Evolutionary conservation across 2,329 filamentous ascomycete species (phyloP), one percentile per base, ranked within the genome.

Genomic region (Hypomyces perniciosus): DNA sequence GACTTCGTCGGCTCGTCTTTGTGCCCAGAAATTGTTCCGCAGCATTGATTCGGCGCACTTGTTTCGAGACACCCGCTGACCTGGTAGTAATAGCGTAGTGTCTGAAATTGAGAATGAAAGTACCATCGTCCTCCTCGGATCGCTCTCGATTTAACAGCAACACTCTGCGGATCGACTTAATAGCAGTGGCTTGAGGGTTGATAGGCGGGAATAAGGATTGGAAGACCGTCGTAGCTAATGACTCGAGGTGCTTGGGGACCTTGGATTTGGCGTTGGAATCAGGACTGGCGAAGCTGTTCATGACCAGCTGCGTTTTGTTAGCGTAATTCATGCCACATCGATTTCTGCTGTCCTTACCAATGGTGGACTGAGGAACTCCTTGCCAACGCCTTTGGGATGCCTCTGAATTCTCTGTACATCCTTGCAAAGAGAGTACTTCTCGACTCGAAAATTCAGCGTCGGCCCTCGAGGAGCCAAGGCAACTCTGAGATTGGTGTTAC

Each of bases 31-130:
- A 77, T 65, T 89, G 88, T 67, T 96, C 89, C 1, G 90, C 90
- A 5, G 88, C 85, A 58, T 96, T 89, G 41, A 99, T 76, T 40
- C 91, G 81, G 51, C 90, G 83, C 37, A 99, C 78, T 5, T 88
- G 83, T 66, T 88, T 91, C 8, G 92, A 91, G 1, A 97, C 77
- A 28, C 90, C 91, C 0, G 89, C 87, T 27, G 85, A 80, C 62
- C 90, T 90, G 9, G 91, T 97, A 5, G 88, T 93, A 64, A 99
- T 99, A 29, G 91, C 90, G 66, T 95, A 99, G 70, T 99, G 93
- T 53, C 93, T 79, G 54, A 97, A 83, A 65, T 89, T 95, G 56
- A 99, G 72, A 12, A 92, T 81, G 63, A 95, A 96, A 3, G 83
- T 82, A 31, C 83, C 84, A 37, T 85, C 79, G 45, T 83, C 78